Evolutionary conservation across 106 monocot species (phyloP).

Genomic region (Dioscorea zingiberensis): DNA sequence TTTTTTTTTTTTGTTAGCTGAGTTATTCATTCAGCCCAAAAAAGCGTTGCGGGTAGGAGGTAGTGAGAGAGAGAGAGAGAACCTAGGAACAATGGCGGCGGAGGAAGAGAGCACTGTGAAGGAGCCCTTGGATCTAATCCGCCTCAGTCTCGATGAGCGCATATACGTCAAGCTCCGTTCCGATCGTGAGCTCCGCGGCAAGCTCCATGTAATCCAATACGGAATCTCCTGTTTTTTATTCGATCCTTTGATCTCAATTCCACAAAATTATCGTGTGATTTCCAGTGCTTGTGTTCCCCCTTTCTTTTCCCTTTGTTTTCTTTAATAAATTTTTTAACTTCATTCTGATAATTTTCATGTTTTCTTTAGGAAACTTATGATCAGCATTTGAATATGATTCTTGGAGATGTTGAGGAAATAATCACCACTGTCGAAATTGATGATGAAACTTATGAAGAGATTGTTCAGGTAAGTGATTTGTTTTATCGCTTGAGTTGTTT

Average conservation of each 20-base stretch:
- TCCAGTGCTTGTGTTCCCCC: neutral
- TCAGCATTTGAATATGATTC: too few species aligned
- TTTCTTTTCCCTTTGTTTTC: neutral
- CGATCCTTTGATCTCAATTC: too few species aligned
- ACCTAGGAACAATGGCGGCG: neutral
- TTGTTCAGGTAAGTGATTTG: slow-evolving; percentile 1
- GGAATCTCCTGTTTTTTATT: too few species aligned
- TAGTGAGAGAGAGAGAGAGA: neutral
- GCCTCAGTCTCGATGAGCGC: slow-evolving; percentile 45
- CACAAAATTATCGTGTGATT: neutral
- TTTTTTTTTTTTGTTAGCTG: too few species aligned
- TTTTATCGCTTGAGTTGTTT: neutral
- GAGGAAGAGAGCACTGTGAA: slow-evolving; percentile 46
- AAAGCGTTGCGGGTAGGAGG: too few species aligned
- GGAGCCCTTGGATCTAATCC: slow-evolving; percentile 41
- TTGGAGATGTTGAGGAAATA: too few species aligned
- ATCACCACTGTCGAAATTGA: slow-evolving; percentile 12
- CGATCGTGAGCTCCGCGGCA: slow-evolving; percentile 41
- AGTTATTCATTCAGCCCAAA: too few species aligned
- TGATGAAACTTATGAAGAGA: slow-evolving; percentile 19
- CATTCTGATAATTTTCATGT: neutral
- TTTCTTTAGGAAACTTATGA: too few species aligned
- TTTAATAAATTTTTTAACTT: neutral
- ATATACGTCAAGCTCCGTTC: slow-evolving; percentile 53
- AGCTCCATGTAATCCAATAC: slow-evolving; percentile 25